Base-by-base conservation (phyloP, 2,329 filamentous ascomycete species). In the Verruconis gallopava region DNA sequence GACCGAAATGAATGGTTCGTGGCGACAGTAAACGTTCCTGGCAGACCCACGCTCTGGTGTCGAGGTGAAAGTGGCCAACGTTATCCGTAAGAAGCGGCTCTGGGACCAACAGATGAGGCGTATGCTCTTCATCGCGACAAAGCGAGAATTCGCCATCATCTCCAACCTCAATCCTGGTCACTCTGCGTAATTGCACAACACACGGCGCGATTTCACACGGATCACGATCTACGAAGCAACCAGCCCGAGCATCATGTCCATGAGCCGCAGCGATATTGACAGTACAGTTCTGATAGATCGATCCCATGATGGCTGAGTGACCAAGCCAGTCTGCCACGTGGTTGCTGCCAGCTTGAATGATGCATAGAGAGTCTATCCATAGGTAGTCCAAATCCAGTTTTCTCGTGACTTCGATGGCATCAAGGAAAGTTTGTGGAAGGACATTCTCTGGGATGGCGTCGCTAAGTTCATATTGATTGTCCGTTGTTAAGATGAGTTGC, bases 21-120 rank as follows among this genome's bases (percentile, higher is more conserved):
- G 42, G 42, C 5, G 36, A 18, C 11, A 44, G 36, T 11, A 44
- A 9, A 14, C 37, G 21, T 17, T 44, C 42, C 12, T 44, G 42
- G 13, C 32, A 35, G 4, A 35, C 42, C 42, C 42, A 44, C 11
- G 35, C 42, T 44, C 42, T 32, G 14, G 36, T 19, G 19, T n/a
- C 21, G 11, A 38, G 20, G 5, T 22, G 40, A 34, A 17, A 36
- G 14, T 14, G 25, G 25, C 14, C 25, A 30, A 30, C 11, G 11
- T 11, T 30, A 30, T 30, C 14, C 11, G n/a, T n/a, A n/a, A n/a
- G n/a, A n/a, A n/a, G n/a, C n/a, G n/a, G n/a, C n/a, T n/a, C n/a
- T n/a, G n/a, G n/a, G n/a, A n/a, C n/a, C n/a, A n/a, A n/a, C n/a
- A n/a, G n/a, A n/a, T n/a, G n/a, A n/a, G n/a, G n/a, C n/a, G n/a